Percentiles rank a stretch among this genome's conserved stretches.
phyloP scores from a whole-genome alignment of 2,329 filamentous ascomycete species.

The Xylariaceae sp. region DNA sequence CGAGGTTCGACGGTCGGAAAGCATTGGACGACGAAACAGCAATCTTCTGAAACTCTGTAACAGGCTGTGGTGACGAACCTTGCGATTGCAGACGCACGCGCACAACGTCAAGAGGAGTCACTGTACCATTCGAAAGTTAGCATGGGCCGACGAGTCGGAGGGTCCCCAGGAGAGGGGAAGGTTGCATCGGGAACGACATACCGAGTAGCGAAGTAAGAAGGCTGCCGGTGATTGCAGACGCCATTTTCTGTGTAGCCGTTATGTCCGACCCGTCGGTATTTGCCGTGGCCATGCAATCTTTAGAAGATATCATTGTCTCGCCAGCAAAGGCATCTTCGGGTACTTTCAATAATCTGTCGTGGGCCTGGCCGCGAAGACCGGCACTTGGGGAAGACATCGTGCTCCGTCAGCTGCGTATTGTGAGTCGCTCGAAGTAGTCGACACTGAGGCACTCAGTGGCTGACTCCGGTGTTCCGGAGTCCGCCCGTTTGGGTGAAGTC shows the following conservation, averaged over 20 bases:
- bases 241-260: slow-evolving; percentile 84
- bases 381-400: slow-evolving; percentile 21
- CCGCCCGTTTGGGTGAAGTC: slow-evolving; percentile 16
- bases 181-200: too few species aligned
- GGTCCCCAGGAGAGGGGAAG: too few species aligned
- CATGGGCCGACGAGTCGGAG: too few species aligned
- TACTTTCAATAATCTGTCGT: slow-evolving; percentile 32
- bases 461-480: slow-evolving; percentile 25
- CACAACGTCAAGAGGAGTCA: slow-evolving; percentile 94
- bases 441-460: too few species aligned
- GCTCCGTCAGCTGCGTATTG: too few species aligned
- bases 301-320: slow-evolving; percentile 29
- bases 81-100: slow-evolving; percentile 92
- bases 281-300: slow-evolving; percentile 26
- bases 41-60: slow-evolving; percentile 51
- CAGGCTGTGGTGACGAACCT: slow-evolving; percentile 40
- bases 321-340: slow-evolving; percentile 32
- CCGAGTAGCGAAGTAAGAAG: slow-evolving; percentile 83
- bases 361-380: slow-evolving; percentile 31
- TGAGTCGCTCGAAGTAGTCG: slow-evolving; percentile 12
- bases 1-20: slow-evolving; percentile 72
- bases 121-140: slow-evolving; percentile 39
- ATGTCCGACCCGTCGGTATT: slow-evolving; percentile 55
- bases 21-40: slow-evolving; percentile 55
- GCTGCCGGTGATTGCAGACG: slow-evolving; percentile 87